Evolutionary conservation across 371 early-diverging fungal genomes (phyloP).

Genomic region (Mortierella sp.): DNA sequence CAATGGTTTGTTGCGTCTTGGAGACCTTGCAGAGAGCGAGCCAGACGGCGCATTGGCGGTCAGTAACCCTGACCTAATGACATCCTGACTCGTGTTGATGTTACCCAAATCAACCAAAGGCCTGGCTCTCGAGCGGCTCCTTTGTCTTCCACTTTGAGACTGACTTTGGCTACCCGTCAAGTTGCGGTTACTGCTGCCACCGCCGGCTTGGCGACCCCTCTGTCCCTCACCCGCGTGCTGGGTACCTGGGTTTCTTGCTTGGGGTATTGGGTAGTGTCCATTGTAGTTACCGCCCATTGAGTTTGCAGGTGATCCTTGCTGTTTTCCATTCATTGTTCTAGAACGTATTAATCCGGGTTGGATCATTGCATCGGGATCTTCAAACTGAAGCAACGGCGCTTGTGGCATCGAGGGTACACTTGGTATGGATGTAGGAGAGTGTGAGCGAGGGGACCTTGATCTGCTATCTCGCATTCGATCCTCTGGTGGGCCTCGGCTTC

Average conservation of each 20-base stretch:
- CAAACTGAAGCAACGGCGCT: slow-evolving; percentile 47
- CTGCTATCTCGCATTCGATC: slow-evolving; percentile 15
- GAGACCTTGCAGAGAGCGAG: slow-evolving; percentile 18
- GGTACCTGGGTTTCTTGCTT: slow-evolving; percentile 1
- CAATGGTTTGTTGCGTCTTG: slow-evolving; percentile 38
- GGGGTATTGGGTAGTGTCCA: not conserved
- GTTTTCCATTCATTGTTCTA: slow-evolving; percentile 28
- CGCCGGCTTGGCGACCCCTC: slow-evolving; percentile 5
- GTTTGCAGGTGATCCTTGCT: slow-evolving; percentile 10
- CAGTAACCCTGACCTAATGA: slow-evolving; percentile 38
- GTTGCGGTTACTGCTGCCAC: slow-evolving; percentile 7
- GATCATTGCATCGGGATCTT: slow-evolving; percentile 42
- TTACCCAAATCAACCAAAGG: slow-evolving; percentile 45
- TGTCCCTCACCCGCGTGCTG: slow-evolving; percentile 1
- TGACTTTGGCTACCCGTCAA: not conserved
- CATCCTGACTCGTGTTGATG: slow-evolving; percentile 27
- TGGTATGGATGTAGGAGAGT: slow-evolving; percentile 19
- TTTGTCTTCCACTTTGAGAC: not conserved
- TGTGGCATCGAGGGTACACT: slow-evolving; percentile 19
- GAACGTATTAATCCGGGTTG: slow-evolving; percentile 44
- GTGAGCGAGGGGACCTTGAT: slow-evolving; percentile 17
- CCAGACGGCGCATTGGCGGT: slow-evolving; percentile 10
- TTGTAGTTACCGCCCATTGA: not conserved
- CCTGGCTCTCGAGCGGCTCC: slow-evolving; percentile 19
- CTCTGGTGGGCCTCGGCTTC: slow-evolving; percentile 30